Evolutionary conservation across 2,329 filamentous ascomycete species (phyloP).

Genomic region (Aspergillus proliferans): DNA sequence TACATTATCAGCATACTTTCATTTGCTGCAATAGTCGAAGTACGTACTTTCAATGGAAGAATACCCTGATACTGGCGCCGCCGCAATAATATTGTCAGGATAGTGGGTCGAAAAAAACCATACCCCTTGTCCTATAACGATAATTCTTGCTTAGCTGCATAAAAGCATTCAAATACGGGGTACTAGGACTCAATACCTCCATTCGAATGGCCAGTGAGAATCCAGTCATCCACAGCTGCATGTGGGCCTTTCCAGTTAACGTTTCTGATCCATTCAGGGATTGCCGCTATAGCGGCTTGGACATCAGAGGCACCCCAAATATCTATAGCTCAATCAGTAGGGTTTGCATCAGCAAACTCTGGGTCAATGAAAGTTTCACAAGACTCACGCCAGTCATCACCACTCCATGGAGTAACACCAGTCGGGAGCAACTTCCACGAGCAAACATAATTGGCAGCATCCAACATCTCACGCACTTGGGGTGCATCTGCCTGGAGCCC

Average conservation of each 20-base stretch:
- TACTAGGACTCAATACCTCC: constrained; percentile 35
- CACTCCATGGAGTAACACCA: constrained; percentile 54
- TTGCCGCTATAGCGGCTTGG: constrained; percentile 46
- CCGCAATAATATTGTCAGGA: constrained; percentile 52
- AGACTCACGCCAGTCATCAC: constrained; percentile 53
- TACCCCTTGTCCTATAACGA: constrained; percentile 44
- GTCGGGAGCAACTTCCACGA: constrained; percentile 53
- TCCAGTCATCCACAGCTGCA: constrained; percentile 43
- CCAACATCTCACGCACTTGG: constrained; percentile 43
- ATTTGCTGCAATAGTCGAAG: background rate
- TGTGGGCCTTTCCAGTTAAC: constrained; percentile 45
- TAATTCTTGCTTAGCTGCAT: background rate
- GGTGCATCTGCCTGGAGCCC: constrained; percentile 49
- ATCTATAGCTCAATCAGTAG: constrained; percentile 21
- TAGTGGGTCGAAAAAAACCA: constrained; percentile 53
- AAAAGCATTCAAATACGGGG: background rate
- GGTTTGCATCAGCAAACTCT: background rate
- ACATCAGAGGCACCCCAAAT: constrained; percentile 53
- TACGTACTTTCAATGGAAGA: constrained; percentile 46
- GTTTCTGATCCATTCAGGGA: constrained; percentile 46
- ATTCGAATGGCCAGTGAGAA: constrained; percentile 55
- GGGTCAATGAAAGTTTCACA: background rate
- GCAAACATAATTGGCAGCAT: constrained; percentile 47
- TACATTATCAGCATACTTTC: constrained; percentile 13
- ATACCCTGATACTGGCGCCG: constrained; percentile 54